Base-by-base conservation (phyloP, 768 basidiomycete species). In the Gloeostereum incarnatum region DNA sequence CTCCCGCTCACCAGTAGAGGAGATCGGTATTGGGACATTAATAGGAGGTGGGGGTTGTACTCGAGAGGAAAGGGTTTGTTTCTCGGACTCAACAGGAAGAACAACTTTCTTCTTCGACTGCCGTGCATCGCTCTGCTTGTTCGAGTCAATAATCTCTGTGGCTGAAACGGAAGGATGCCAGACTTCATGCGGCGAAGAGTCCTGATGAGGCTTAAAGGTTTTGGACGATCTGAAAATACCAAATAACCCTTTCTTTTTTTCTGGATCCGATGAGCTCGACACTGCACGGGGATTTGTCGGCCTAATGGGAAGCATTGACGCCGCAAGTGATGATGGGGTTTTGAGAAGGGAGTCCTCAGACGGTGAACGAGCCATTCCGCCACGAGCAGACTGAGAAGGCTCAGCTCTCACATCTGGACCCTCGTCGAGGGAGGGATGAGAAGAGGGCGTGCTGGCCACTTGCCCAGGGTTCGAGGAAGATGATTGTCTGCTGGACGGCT, bases 271-370 rank as follows among this genome's bases (percentile, higher is more conserved):
- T 36, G 59, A 59, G 13, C 63, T 62, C 13, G 63, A 56, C 6
- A 53, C 44, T 13, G 70, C 65, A 27, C 60, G 56, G 17, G 63
- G 57, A 11, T 61, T 52, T 17, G 67, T 60, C 36, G 61, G 59
- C 9, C 59, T 62, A 10, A 67, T n/a, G n/a, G n/a, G n/a, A 26
- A 68, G 52, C 41, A 65, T 57, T 7, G 69, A 70, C 0, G 61
- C 70, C 3, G 73, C 73, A 13, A 81, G 66, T 1, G 81, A 81
- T 9, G 79, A 81, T 4, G 80, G 78, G 0, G 80, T 82, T 49
- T 65, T 68, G 24, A 81, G 64, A 26, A 75, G 58, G 6, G 71
- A 66, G 32, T 78, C 78, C 37, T 69, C 60, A 9, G 70, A 71
- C 14, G 58, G 53, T 26, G 56, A 50, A 21, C 61, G 61, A 29